Evolutionary conservation across 768 basidiomycete species (phyloP).

Genomic region (Pleurotus pulmonarius): DNA sequence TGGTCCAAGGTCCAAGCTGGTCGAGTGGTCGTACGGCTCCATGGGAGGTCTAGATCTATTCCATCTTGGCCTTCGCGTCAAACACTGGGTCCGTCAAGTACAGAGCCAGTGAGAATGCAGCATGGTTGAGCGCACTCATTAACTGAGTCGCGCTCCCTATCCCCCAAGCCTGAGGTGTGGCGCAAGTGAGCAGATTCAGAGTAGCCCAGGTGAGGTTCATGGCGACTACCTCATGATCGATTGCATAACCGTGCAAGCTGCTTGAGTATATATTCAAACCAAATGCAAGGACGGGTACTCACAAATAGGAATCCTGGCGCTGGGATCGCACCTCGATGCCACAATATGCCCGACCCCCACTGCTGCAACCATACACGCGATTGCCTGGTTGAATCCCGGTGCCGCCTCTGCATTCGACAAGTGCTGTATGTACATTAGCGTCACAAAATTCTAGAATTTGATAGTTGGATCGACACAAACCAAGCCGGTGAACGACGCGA

Average conservation of each 20-base stretch:
- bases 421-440: constrained; percentile 16
- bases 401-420: constrained; percentile 20
- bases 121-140: constrained; percentile 22
- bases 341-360: constrained; percentile 27
- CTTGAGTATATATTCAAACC: too few species aligned
- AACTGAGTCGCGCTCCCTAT: constrained; percentile 27
- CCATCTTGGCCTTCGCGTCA: not conserved
- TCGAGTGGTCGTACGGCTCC: too few species aligned
- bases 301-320: constrained; percentile 22
- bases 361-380: constrained; percentile 30
- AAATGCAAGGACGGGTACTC: constrained; percentile 5
- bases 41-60: too few species aligned
- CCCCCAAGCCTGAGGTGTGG: constrained; percentile 15
- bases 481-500: constrained; percentile 22
- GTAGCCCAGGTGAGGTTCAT: constrained; percentile 25
- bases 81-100: constrained; percentile 13
- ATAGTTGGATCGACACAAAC: too few species aligned
- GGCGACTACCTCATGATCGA: constrained; percentile 15
- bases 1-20: too few species aligned
- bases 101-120: constrained; percentile 15
- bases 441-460: too few species aligned
- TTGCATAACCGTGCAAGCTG: too few species aligned
- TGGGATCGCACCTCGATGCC: constrained; percentile 21
- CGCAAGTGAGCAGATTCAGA: constrained; percentile 23
- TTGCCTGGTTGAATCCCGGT: constrained; percentile 31